Evolutionary conservation across 495 filamentous ascomycete species (phyloP), one percentile per base, ranked within the genome.

Genomic region (Aspergillus sparsus): DNA sequence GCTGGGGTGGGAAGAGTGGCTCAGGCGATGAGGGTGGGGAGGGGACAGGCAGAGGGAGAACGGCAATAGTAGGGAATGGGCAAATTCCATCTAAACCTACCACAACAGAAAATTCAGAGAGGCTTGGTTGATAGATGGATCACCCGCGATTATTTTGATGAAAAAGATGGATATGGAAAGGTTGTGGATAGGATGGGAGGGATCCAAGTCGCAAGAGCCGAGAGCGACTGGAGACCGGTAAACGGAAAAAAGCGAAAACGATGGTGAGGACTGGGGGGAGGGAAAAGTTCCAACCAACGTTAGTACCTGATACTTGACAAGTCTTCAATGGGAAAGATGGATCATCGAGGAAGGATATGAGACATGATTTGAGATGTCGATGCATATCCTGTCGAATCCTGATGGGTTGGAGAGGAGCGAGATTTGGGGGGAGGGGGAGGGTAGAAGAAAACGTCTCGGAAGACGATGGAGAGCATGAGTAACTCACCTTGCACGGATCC

Each of bases 81-180:
- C 55, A 68, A 64, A 64, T 65, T 72, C 72, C 73, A 73, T 77
- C 74, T 45, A 71, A 68, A 77, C 75, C 73, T 77, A 77, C 74
- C 75, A 75, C 71, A 71, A 69, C 65, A 68, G 67, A 67, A 60
- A 65, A 60, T 61, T 57, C 63, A 66, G 61, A 69, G 52, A 53
- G 56, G 60, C 45, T 61, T 63, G 64, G 65, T 51, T 61, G 59
- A 65, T 70, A 72, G 74, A 72, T 74, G 67, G 68, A 67, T 68
- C 71, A 73, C 72, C 67, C 63, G 68, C 69, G 70, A 72, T 67
- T 65, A 65, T 68, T 72, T 63, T 64, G 60, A 63, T 59, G 59
- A 58, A 65, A 27, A 68, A 49, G 45, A 55, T 71, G 39, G 71
- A 69, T 66, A 52, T 49, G 54, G 65, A 62, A 74, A 60, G 71